phyloP scores from a whole-genome alignment of 1,284 basidiomycete species.

The Irpex sp. region DNA sequence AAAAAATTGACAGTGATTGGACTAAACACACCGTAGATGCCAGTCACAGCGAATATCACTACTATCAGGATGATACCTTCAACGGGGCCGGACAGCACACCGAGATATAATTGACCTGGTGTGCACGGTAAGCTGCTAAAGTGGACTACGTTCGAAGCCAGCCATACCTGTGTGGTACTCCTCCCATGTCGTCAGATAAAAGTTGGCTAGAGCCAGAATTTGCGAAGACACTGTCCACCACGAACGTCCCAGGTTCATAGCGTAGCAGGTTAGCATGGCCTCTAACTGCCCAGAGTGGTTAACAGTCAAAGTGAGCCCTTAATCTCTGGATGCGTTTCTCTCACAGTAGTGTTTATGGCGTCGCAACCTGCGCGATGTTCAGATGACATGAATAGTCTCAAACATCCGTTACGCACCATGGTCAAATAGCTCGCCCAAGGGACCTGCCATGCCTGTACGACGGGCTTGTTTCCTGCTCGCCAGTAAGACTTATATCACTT shows the following conservation, averaged over 20 bases:
- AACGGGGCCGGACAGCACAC: slow-evolving; percentile 94
- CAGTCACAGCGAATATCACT: slow-evolving; percentile 76
- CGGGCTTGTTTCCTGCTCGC: slow-evolving; percentile 84
- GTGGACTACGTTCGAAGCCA: background rate
- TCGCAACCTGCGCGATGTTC: slow-evolving; percentile 59
- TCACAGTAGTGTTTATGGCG: slow-evolving; percentile 91
- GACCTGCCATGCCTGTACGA: slow-evolving; percentile 93
- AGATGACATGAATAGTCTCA: too few relatives aligned
- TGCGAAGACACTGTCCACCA: slow-evolving; percentile 96
- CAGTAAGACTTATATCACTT: background rate
- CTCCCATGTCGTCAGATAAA: slow-evolving; percentile 97
- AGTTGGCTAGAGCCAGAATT: slow-evolving; percentile 86
- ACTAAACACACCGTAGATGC: slow-evolving; percentile 56
- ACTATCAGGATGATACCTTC: slow-evolving; percentile 94
- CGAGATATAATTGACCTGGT: slow-evolving; percentile 80
- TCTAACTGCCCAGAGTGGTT: slow-evolving; percentile 56
- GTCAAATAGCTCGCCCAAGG: slow-evolving; percentile 95
- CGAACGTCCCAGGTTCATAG: slow-evolving; percentile 87
- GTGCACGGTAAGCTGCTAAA: background rate
- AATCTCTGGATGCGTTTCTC: slow-evolving; percentile 14
- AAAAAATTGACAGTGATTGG: background rate
- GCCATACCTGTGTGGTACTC: slow-evolving; percentile 86
- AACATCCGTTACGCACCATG: slow-evolving; percentile 58
- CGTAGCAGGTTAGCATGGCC: slow-evolving; percentile 77
- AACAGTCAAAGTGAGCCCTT: background rate